Evolutionary conservation across 345 rosid genomes (phyloP), one percentile per base, ranked within the genome.

Genomic region (Aquilaria sinensis): DNA sequence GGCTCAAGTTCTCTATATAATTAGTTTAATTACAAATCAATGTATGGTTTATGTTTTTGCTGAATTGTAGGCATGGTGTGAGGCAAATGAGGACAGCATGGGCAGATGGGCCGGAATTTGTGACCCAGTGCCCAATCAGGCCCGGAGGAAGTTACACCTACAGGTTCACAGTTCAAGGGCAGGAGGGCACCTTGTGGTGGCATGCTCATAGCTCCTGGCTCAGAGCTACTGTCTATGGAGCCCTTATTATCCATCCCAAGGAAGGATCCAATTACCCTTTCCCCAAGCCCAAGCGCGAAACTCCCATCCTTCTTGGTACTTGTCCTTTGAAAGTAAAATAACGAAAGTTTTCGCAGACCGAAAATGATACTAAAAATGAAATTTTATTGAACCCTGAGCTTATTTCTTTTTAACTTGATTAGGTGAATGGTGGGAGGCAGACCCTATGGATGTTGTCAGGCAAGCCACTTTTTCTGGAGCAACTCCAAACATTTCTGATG

Each of bases 141-240:
- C 96, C 97, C 6, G 96, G 92, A 56, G 62, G 80, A 6, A 92
- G 83, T 58, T 92, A 81, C 77, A 86, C 88, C 2, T 90, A 93
- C 73, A 80, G 85, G 62, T 90, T 93, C 49, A 93, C 88, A 2
- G 71, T 93, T 60, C 73, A 82, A 62, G 90, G 90, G 1, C 94
- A 93, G 73, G 88, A 75, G 69, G 97, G 97, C 12, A 93, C 98
- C 0, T 31, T 92, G 9, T 92, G 98, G 98, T 92, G 98, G 98
- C 98, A 93, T 57, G 97, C 96, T 31, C 98, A 93, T 41, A 93
- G 96, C 77, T 84, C 96, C 0, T 93, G 98, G 98, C 90, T 93
- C 31, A 72, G 98, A 72, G 97, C 97, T 51, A 90, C 96, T 0
- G 92, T 90, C 62, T 88, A 87, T 32, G 98, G 98, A 10, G 98